A percentile compares a stretch with the other conserved stretches of the same genome.
phyloP scores from a whole-genome alignment of 2,329 filamentous ascomycete genomes.

The Hymenoscyphus scutula region DNA sequence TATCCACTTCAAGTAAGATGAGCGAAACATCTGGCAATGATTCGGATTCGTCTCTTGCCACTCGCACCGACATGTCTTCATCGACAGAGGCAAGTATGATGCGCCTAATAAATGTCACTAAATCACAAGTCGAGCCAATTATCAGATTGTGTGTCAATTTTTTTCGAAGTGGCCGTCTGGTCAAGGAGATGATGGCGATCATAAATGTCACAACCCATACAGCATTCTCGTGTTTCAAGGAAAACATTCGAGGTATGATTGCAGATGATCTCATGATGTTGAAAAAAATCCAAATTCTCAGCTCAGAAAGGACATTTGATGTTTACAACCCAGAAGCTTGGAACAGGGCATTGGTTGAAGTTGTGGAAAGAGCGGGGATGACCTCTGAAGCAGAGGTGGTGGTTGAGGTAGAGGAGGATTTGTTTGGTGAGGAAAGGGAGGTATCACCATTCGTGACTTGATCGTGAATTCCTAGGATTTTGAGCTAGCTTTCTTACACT shows the following conservation, averaged over 20 bases:
- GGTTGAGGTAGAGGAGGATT: not conserved
- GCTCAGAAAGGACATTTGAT: not conserved
- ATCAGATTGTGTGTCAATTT: not conserved
- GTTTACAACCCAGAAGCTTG: not conserved
- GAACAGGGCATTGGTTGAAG: not conserved
- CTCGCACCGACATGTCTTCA: not conserved
- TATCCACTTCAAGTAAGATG: not conserved
- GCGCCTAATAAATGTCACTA: not conserved
- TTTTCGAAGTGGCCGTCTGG: not conserved
- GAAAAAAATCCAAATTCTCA: not conserved
- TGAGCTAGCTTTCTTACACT: not conserved
- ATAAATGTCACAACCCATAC: not conserved
- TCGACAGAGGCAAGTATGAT: not conserved
- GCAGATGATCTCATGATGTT: not conserved
- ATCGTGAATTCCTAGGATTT: not conserved
- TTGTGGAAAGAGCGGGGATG: not conserved
- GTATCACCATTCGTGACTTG: not conserved
- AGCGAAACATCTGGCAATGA: not conserved
- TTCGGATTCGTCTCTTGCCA: not conserved
- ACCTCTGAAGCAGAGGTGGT: not conserved
- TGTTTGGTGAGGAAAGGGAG: slow-evolving; percentile 1
- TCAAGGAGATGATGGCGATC: not conserved
- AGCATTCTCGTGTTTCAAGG: not conserved
- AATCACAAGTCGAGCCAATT: not conserved
- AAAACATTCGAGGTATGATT: not conserved